These are phyloP conservation scores for Cephaloascus fragrans DNA, from an alignment of 805 yeast genomes.

Conservation along the genomic window DNA sequence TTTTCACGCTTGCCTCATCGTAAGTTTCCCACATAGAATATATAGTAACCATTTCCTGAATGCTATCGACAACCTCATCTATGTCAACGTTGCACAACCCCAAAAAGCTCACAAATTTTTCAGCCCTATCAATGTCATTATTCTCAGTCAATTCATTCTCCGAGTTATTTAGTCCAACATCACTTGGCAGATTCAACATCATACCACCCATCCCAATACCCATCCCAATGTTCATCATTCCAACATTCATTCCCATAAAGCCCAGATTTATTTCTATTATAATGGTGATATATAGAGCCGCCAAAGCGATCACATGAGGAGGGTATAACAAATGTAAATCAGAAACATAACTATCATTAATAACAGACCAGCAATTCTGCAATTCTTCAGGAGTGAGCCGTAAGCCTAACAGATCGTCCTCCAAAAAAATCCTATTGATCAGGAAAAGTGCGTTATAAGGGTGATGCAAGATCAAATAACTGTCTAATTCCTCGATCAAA, in stretches of 20 bases:
- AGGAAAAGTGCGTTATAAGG: constrained; percentile 59
- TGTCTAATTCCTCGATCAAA: constrained; percentile 76
- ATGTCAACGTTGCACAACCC: constrained; percentile 71
- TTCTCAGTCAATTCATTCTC: background rate
- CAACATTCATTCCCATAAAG: constrained; percentile 7
- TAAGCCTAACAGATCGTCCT: constrained; percentile 17
- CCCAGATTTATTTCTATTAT: constrained; percentile 37
- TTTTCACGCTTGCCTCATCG: constrained; percentile 53
- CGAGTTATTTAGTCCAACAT: background rate
- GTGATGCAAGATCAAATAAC: constrained; percentile 64
- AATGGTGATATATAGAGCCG: constrained; percentile 72
- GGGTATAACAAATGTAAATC: constrained; percentile 78
- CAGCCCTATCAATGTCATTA: too few relatives aligned
- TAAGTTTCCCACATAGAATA: constrained; percentile 86
- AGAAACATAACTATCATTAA: constrained; percentile 84
- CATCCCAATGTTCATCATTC: constrained; percentile 1
- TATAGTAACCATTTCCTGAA: constrained; percentile 73
- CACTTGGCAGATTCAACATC: background rate
- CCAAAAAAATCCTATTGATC: constrained; percentile 33
- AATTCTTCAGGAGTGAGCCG: constrained; percentile 52
- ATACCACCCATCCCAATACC: constrained; percentile 1
- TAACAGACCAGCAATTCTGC: constrained; percentile 81
- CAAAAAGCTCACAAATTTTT: constrained; percentile 52
- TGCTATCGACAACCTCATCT: constrained; percentile 67
- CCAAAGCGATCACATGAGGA: constrained; percentile 80